Conservation (phyloP, 441 rosid genomes). For the Arabidopsis hybrid region DNA sequence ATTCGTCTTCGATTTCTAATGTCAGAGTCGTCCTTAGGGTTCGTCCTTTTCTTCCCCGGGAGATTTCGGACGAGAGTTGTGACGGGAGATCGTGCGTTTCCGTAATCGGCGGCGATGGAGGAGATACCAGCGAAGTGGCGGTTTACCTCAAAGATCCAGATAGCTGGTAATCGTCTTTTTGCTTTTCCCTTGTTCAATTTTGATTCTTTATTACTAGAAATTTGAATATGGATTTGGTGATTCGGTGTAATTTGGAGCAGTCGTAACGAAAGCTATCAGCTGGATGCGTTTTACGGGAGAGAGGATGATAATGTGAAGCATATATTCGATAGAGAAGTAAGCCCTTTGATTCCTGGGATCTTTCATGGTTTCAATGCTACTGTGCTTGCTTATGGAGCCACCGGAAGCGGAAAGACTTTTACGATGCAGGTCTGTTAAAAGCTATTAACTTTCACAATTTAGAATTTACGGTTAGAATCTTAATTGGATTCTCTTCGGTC, state of each 20-base stretch:
- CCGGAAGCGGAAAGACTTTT: slow-evolving; percentile 97
- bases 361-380: slow-evolving; percentile 81
- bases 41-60: slow-evolving; percentile 75
- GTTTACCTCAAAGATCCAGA: slow-evolving; percentile 75
- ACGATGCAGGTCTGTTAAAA: slow-evolving; percentile 78
- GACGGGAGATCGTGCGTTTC: slow-evolving; percentile 57
- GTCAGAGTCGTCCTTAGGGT: slow-evolving; percentile 73
- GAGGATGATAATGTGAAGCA: slow-evolving; percentile 64
- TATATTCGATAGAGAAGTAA: slow-evolving; percentile 79
- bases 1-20: slow-evolving; percentile 48
- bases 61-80: slow-evolving; percentile 41
- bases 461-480: no score
- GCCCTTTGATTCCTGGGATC: slow-evolving; percentile 64
- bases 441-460: background rate
- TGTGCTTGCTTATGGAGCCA: slow-evolving; percentile 91
- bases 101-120: slow-evolving; percentile 49
- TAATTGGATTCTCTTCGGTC: background rate
- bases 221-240: slow-evolving; percentile 5
- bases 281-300: slow-evolving; percentile 85
- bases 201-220: background rate
- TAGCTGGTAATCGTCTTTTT: slow-evolving; percentile 58
- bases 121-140: slow-evolving; percentile 57
- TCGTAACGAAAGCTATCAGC: slow-evolving; percentile 74
- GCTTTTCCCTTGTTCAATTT: background rate
- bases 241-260: slow-evolving; percentile 45